Evolutionary conservation across 140 eudicot genomes (phyloP).

Genomic region (Bidens hawaiensis): DNA sequence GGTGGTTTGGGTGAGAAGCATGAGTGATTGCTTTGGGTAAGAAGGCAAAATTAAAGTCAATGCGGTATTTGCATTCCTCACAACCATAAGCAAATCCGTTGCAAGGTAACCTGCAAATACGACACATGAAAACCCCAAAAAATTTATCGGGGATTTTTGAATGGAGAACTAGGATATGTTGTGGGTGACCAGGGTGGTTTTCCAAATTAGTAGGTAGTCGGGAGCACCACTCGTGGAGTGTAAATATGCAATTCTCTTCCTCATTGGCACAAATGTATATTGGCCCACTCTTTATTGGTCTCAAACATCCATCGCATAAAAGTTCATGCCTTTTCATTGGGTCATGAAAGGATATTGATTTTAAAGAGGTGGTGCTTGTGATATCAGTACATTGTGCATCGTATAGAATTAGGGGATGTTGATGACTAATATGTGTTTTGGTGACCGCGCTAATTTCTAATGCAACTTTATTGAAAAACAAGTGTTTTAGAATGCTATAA

Average conservation of each 20-base stretch:
- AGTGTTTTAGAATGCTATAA: neutral
- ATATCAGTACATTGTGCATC: neutral
- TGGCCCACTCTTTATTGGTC: neutral
- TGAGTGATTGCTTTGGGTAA: neutral
- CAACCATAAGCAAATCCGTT: neutral
- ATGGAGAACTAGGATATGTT: neutral
- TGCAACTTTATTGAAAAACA: neutral
- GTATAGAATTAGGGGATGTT: neutral
- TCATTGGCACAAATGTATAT: neutral
- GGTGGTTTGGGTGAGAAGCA: neutral
- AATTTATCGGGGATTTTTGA: neutral
- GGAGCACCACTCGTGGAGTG: constrained; percentile 8
- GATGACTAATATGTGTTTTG: neutral
- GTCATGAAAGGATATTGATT: neutral
- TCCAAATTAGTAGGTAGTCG: neutral
- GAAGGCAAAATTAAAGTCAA: neutral
- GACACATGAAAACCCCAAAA: neutral
- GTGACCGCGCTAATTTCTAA: neutral
- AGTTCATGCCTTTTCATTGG: neutral
- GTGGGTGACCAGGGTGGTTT: neutral
- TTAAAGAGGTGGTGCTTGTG: neutral
- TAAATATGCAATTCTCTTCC: neutral
- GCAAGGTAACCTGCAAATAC: neutral
- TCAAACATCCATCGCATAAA: neutral
- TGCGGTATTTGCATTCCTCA: neutral